These are phyloP conservation scores for Biscogniauxia mediterranea DNA, from an alignment of 2,329 filamentous ascomycete species.

Conservation along the genomic window DNA sequence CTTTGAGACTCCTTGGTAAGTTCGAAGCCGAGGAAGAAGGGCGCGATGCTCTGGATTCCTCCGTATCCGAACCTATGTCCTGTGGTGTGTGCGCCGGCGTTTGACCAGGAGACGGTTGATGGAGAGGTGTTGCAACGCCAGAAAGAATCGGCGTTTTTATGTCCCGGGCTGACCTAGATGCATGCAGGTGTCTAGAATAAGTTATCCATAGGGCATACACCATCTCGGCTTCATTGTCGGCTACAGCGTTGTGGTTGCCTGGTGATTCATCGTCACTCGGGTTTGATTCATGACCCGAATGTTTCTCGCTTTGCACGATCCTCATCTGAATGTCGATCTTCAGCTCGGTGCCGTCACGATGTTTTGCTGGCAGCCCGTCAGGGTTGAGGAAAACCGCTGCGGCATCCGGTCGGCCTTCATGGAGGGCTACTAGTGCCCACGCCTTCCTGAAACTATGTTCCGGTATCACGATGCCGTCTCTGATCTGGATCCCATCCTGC, in stretches of 20 bases:
- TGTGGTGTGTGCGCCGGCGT: slow-evolving; percentile 56
- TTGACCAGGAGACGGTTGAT: slow-evolving; percentile 77
- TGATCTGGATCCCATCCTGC: slow-evolving; percentile 78
- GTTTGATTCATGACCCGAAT: slow-evolving; percentile 37
- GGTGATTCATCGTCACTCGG: slow-evolving; percentile 34
- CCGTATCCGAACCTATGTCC: slow-evolving; percentile 55
- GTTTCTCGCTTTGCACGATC: slow-evolving; percentile 85
- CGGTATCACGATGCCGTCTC: slow-evolving; percentile 94
- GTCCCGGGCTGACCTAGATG: slow-evolving; percentile 59
- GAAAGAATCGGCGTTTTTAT: slow-evolving; percentile 63
- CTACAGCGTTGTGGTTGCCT: slow-evolving; percentile 42
- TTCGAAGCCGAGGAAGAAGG: slow-evolving; percentile 42
- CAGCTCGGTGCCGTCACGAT: slow-evolving; percentile 87
- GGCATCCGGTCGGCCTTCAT: slow-evolving; percentile 78
- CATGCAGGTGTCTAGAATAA: slow-evolving; percentile 90
- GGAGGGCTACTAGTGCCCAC: slow-evolving; percentile 76
- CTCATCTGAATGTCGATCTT: slow-evolving; percentile 96
- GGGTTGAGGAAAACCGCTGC: slow-evolving; percentile 78
- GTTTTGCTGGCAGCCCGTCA: slow-evolving; percentile 78
- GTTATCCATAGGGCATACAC: slow-evolving; percentile 97
- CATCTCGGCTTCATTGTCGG: slow-evolving; percentile 63
- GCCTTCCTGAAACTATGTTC: slow-evolving; percentile 95
- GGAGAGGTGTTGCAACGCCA: slow-evolving; percentile 67
- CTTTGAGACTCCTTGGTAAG: slow-evolving; percentile 56
- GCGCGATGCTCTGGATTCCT: slow-evolving; percentile 41